A percentile compares a stretch with the other conserved stretches of the same genome.
phyloP scores from a whole-genome alignment of 352 stramenopile genomes.

The Phytophthora brassicae region DNA sequence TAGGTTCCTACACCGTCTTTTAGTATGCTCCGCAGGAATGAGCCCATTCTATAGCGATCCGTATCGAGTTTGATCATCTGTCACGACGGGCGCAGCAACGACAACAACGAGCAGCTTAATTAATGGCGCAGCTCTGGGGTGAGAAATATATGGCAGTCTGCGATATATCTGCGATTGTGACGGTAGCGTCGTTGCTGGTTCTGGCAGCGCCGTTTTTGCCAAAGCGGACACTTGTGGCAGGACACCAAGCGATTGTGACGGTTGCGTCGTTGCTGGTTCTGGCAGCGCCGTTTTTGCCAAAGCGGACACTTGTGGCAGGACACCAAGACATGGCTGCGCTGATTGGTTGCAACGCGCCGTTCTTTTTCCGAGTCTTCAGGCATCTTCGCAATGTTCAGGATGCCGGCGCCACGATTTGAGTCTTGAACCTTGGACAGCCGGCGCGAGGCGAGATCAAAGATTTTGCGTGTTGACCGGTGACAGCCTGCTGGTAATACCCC shows the following conservation, averaged over 20 bases:
- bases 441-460: not conserved
- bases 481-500: not conserved
- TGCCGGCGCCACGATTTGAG: constrained; percentile 26
- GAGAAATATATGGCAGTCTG: too few relatives aligned
- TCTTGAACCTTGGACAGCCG: constrained; percentile 20
- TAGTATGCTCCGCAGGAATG: not conserved
- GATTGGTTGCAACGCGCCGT: constrained; percentile 17
- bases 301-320: constrained; percentile 1
- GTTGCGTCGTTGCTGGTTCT: not conserved
- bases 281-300: too few relatives aligned
- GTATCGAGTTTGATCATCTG: not conserved
- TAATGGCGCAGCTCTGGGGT: too few relatives aligned
- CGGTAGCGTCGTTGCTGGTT: too few relatives aligned
- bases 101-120: too few relatives aligned
- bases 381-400: constrained; percentile 16
- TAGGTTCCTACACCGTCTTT: not conserved
- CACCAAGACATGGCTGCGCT: not conserved
- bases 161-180: not conserved
- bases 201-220: too few relatives aligned
- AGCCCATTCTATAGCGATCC: not conserved
- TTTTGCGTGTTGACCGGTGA: constrained; percentile 15
- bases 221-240: not conserved
- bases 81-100: constrained; percentile 6
- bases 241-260: too few relatives aligned
- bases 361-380: constrained; percentile 2